phyloP scores from a whole-genome alignment of 2,329 filamentous ascomycete genomes.

The Xylaria sp. region DNA sequence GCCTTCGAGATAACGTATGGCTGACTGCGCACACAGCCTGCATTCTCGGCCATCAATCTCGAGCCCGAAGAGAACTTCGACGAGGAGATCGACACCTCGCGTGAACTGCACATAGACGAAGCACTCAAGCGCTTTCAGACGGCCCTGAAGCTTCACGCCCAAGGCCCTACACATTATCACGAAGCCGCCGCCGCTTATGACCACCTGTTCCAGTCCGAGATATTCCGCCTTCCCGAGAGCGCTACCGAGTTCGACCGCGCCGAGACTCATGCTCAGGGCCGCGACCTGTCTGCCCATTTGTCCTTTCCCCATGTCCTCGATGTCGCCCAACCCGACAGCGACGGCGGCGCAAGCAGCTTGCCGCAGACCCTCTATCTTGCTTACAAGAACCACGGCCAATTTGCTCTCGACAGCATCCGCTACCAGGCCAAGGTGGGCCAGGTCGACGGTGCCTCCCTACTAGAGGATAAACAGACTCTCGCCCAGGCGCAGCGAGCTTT shows the following conservation, averaged over 20 bases:
- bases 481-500: constrained; percentile 60
- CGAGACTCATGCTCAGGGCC: constrained; percentile 64
- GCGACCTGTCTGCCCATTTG: constrained; percentile 59
- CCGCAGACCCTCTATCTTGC: constrained; percentile 92
- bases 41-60: constrained; percentile 91
- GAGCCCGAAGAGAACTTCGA: constrained; percentile 91
- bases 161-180: constrained; percentile 79
- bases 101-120: constrained; percentile 93
- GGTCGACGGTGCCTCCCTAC: constrained; percentile 47
- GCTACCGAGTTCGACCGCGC: constrained; percentile 84
- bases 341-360: constrained; percentile 81
- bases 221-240: constrained; percentile 92
- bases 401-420: constrained; percentile 80
- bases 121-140: constrained; percentile 93
- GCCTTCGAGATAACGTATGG: not conserved
- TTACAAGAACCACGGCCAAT: constrained; percentile 96
- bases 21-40: constrained; percentile 58
- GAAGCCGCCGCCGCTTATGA: constrained; percentile 85
- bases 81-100: constrained; percentile 93
- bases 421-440: constrained; percentile 56
- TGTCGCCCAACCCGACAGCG: constrained; percentile 70
- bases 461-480: constrained; percentile 54
- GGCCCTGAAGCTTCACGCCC: constrained; percentile 89
- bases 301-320: constrained; percentile 64
- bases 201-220: constrained; percentile 87